phyloP scores from a whole-genome alignment of 805 yeast species.

The Candida krabiensis region DNA sequence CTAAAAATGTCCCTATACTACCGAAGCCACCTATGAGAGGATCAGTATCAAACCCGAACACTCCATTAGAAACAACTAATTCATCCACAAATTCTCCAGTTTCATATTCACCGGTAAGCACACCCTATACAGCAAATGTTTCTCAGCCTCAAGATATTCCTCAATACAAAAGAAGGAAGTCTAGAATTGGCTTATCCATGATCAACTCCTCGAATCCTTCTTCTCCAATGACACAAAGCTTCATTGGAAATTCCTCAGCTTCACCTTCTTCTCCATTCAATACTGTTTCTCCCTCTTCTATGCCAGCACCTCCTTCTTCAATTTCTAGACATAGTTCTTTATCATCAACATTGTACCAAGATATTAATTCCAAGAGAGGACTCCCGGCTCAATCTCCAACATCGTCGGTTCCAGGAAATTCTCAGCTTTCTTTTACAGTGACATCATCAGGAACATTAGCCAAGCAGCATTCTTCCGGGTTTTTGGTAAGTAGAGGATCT shows the following conservation, averaged over 20 bases:
- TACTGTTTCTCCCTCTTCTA: conserved; percentile 17
- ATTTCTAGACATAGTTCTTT: conserved; percentile 28
- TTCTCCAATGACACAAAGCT: conserved; percentile 22
- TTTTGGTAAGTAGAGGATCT: conserved; percentile 1
- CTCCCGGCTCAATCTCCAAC: conserved; percentile 1
- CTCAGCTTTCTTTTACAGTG: background rate
- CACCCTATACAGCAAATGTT: conserved; percentile 6
- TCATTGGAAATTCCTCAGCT: conserved; percentile 7
- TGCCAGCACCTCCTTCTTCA: conserved; percentile 16
- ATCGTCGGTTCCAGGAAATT: background rate
- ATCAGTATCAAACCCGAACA: conserved; percentile 15
- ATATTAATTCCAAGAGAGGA: conserved; percentile 14
- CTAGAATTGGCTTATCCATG: conserved; percentile 16
- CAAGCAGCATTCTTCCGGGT: background rate
- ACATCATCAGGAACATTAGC: background rate
- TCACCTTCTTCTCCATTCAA: conserved; percentile 23
- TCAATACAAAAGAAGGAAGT: conserved; percentile 33
- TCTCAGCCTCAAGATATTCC: conserved; percentile 32
- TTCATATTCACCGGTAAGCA: conserved; percentile 15
- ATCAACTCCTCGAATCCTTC: conserved; percentile 25
- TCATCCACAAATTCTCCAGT: conserved; percentile 13
- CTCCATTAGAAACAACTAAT: conserved; percentile 27
- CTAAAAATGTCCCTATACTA: conserved; percentile 35
- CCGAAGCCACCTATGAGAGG: conserved; percentile 29
- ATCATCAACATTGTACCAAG: conserved; percentile 28